These are phyloP conservation scores for Solanum tarapatanum DNA, from an alignment of 257 asterid species.

Conservation along the genomic window DNA sequence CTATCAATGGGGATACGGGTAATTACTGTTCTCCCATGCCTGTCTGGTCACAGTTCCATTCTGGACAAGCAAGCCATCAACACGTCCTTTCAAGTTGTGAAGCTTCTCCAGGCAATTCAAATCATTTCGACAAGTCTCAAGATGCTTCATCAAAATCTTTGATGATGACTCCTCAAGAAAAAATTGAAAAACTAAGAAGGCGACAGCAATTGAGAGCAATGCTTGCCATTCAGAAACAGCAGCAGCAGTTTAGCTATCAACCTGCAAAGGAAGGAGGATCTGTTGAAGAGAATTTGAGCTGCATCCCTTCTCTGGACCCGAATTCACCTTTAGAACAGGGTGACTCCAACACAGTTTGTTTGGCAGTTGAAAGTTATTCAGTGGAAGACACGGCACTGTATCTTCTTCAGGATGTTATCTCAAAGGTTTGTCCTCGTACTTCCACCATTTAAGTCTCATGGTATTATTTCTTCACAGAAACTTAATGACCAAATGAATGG, in stretches of 20 bases:
- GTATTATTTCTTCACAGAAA: neutral
- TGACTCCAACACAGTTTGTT: conserved; percentile 28
- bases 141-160: conserved; percentile 27
- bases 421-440: conserved; percentile 32
- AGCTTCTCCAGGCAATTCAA: conserved; percentile 27
- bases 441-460: neutral
- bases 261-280: conserved; percentile 41
- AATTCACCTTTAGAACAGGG: conserved; percentile 46
- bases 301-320: conserved; percentile 35
- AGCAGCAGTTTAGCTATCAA: conserved; percentile 58
- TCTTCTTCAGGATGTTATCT: conserved; percentile 69
- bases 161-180: conserved; percentile 81
- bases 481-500: conserved; percentile 2
- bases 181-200: conserved; percentile 75
- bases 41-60: conserved; percentile 12
- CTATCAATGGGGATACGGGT: conserved; percentile 33
- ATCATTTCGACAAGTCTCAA: conserved; percentile 15
- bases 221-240: conserved; percentile 83
- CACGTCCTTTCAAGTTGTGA: conserved; percentile 23
- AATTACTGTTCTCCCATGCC: conserved; percentile 31
- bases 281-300: conserved; percentile 23
- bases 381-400: conserved; percentile 55
- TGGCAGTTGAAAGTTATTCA: conserved; percentile 33
- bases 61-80: conserved; percentile 16
- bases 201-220: conserved; percentile 88